Evolutionary conservation across 2,329 filamentous ascomycete species (phyloP), one percentile per base, ranked within the genome.

Genomic region (Ilyonectria robusta): DNA sequence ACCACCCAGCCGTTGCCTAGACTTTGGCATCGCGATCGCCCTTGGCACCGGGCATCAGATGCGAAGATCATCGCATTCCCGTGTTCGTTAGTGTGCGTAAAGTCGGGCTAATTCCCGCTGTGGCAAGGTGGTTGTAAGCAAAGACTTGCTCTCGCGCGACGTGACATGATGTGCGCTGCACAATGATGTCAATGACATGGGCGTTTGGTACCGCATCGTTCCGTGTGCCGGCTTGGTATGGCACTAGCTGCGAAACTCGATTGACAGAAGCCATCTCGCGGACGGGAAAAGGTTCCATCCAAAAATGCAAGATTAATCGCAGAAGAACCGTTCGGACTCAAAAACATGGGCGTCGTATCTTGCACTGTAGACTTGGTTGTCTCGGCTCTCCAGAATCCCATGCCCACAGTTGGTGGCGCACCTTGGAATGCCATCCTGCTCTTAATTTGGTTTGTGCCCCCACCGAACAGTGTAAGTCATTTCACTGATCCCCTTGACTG

Each of bases 171-270:
- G 33, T 33, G 53, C 61, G 46, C 47, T 64, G 61, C 61, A 47
- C 4, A 29, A 64, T 64, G 61, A 64, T 64, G 61, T 64, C 61
- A 64, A 59, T 26, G 51, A 56, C 53, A 35, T 29, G 23, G 26
- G 47, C 47, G 5, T 51, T 15, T 19, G 19, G 7, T 23, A 21
- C 21, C 23, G 4, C 44, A 11, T 51, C 26, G 26, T 33, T 51
- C 47, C 26, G 47, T 9, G 26, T 19, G 47, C 47, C 29, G 47
- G 29, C 48, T 53, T 53, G 48, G 29, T 53, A 53, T 19, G 29
- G 29, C 26, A 19, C 26, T 33, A 19, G 13, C 29, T 17, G 3
- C 8, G n/a, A 33, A 51, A 11, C 26, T 31, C 15, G 15, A n/a
- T 31, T 51, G 13, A 31, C 26, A n/a, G 17, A 11, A n/a, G 48